phyloP scores from a whole-genome alignment of 208 protist genomes.

The Acanthamoeba castellanii region DNA sequence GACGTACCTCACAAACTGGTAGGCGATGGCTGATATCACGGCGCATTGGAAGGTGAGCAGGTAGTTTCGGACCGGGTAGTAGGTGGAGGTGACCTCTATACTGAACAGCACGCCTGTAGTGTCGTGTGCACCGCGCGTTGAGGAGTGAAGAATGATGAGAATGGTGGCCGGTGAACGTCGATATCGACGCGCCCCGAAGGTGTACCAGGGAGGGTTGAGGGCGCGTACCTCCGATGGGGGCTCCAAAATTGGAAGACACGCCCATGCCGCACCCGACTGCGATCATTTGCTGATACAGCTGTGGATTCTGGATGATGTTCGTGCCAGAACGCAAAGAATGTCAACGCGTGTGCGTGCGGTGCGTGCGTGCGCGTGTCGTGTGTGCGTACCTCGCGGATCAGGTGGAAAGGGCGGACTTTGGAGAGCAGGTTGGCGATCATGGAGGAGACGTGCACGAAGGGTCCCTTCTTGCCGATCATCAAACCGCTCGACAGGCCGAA shows the following conservation, averaged over 20 bases:
- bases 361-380: background rate
- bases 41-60: conserved; percentile 83
- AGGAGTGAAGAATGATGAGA: background rate
- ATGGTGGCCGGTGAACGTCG: no score
- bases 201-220: background rate
- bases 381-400: background rate
- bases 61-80: conserved; percentile 85
- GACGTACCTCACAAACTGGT: conserved; percentile 50
- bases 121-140: background rate
- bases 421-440: conserved; percentile 78
- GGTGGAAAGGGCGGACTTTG: conserved; percentile 71
- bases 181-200: no score
- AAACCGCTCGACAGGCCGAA: conserved; percentile 69
- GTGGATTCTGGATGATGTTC: conserved; percentile 69
- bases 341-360: background rate
- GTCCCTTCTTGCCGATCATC: conserved; percentile 84
- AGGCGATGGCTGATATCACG: conserved; percentile 42
- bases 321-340: background rate
- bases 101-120: conserved; percentile 83
- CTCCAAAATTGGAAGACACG: conserved; percentile 84
- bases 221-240: conserved; percentile 82
- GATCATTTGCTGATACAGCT: conserved; percentile 79
- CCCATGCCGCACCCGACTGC: conserved; percentile 82
- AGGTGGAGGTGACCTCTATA: conserved; percentile 88
- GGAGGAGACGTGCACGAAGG: conserved; percentile 83